Percentiles rank a stretch among this genome's conserved stretches.
Evolutionary conservation across 768 basidiomycete genomes (phyloP).

Genomic region (Rhodotorula paludigena): DNA sequence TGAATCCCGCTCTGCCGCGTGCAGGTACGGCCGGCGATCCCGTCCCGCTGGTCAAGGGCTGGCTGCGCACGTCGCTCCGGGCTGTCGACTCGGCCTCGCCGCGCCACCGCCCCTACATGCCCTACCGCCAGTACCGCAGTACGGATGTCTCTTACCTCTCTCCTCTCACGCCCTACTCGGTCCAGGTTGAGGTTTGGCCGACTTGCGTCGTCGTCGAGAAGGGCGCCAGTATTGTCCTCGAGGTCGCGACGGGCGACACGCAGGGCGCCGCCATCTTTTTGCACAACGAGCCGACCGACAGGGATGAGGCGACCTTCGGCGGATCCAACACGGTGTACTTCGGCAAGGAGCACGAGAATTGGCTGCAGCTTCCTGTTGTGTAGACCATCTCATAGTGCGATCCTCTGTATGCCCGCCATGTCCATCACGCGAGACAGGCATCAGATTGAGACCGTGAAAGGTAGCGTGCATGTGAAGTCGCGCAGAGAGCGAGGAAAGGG

Average conservation of each 20-base stretch:
- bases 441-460: too few species aligned
- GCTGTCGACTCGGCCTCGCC: slow-evolving; percentile 38
- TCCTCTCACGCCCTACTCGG: slow-evolving; percentile 26
- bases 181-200: slow-evolving; percentile 44
- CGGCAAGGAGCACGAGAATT: slow-evolving; percentile 33
- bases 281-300: slow-evolving; percentile 23
- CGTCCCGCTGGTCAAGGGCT: slow-evolving; percentile 41
- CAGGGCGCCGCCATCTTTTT: slow-evolving; percentile 31
- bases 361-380: slow-evolving; percentile 37
- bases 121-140: slow-evolving; percentile 39
- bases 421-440: too few species aligned
- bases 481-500: too few species aligned
- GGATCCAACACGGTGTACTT: slow-evolving; percentile 36
- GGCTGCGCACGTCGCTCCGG: slow-evolving; percentile 42
- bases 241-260: slow-evolving; percentile 23
- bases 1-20: not conserved
- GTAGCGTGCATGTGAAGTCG: too few species aligned
- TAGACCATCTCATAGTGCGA: too few species aligned
- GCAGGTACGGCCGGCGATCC: slow-evolving; percentile 41
- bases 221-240: slow-evolving; percentile 36
- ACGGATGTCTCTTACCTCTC: slow-evolving; percentile 37
- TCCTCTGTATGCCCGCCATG: too few species aligned
- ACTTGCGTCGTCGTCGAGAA: slow-evolving; percentile 37
- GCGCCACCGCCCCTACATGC: slow-evolving; percentile 40
- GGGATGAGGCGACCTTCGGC: slow-evolving; percentile 19